Evolutionary conservation across 2,329 filamentous ascomycete genomes (phyloP).

Genomic region (Trichophyton simii): DNA sequence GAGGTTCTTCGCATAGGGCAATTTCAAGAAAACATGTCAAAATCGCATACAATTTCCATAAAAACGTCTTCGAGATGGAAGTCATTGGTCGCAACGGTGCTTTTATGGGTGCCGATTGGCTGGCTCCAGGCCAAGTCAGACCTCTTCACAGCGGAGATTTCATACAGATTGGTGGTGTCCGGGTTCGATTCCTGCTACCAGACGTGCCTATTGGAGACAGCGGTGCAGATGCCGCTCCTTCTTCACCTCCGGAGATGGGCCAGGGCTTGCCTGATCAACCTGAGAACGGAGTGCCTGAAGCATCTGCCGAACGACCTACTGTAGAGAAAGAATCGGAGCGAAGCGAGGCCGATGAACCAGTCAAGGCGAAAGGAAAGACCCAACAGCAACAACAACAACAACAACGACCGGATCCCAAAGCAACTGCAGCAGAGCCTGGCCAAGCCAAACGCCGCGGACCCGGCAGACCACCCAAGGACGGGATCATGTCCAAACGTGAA

Average conservation of each 20-base stretch:
- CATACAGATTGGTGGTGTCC: conserved; percentile 47
- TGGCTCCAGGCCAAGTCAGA: conserved; percentile 35
- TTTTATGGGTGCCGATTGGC: conserved; percentile 41
- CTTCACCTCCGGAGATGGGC: conserved; percentile 17
- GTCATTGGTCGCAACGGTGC: conserved; percentile 48
- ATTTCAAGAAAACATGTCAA: conserved; percentile 52
- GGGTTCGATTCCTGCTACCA: conserved; percentile 45
- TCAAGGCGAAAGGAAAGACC: neutral
- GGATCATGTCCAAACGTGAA: conserved; percentile 54
- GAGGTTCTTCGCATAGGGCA: conserved; percentile 41
- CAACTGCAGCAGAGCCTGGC: conserved; percentile 16
- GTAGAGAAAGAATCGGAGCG: conserved; percentile 9
- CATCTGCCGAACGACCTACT: conserved; percentile 12
- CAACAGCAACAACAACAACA: conserved; percentile 12
- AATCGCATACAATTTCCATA: conserved; percentile 48
- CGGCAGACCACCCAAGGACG: conserved; percentile 53
- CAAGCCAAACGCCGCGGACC: conserved; percentile 38
- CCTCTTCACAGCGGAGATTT: conserved; percentile 45
- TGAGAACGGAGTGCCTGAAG: conserved; percentile 19
- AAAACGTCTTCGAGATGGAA: conserved; percentile 45
- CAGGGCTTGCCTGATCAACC: conserved; percentile 2
- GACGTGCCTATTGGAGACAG: conserved; percentile 38
- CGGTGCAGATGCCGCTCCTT: conserved; percentile 33
- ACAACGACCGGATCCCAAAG: conserved; percentile 18
- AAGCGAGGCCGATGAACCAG: conserved; percentile 14